Conservation (phyloP, 1,284 basidiomycete species). For the Pseudozyma thailandica region DNA sequence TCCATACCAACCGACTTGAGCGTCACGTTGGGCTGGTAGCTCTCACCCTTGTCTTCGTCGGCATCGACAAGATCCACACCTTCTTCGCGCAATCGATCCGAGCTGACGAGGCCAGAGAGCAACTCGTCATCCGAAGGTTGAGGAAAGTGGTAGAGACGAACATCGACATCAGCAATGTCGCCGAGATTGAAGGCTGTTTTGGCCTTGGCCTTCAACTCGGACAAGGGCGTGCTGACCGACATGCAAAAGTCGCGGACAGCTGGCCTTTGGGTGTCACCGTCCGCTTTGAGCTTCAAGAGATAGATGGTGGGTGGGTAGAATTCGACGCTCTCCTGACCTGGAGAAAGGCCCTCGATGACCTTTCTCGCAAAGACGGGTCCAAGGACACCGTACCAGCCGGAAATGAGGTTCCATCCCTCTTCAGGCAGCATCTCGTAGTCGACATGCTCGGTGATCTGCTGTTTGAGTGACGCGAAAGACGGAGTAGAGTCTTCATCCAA, state of each 20-base stretch:
- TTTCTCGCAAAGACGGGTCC: slow-evolving; percentile 74
- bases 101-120: slow-evolving; percentile 16
- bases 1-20: slow-evolving; percentile 54
- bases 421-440: slow-evolving; percentile 83
- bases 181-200: slow-evolving; percentile 44
- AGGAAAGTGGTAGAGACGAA: slow-evolving; percentile 51
- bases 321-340: slow-evolving; percentile 75
- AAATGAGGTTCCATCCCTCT: slow-evolving; percentile 78
- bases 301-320: slow-evolving; percentile 79
- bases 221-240: slow-evolving; percentile 55
- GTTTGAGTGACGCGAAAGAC: slow-evolving; percentile 48
- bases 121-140: slow-evolving; percentile 30
- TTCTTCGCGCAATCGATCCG: slow-evolving; percentile 20
- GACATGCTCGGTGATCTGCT: slow-evolving; percentile 74
- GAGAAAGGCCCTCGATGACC: slow-evolving; percentile 72
- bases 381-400: slow-evolving; percentile 78
- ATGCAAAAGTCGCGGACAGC: slow-evolving; percentile 38
- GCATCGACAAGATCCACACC: slow-evolving; percentile 58
- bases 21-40: slow-evolving; percentile 42
- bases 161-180: slow-evolving; percentile 33
- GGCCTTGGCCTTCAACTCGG: slow-evolving; percentile 49
- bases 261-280: slow-evolving; percentile 55
- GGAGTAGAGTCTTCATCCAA: slow-evolving; percentile 69
- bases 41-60: slow-evolving; percentile 48
- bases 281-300: slow-evolving; percentile 71